Evolutionary conservation across 352 stramenopile genomes (phyloP), one percentile per base, ranked within the genome.

Genomic region (Globisporangium radiosum): DNA sequence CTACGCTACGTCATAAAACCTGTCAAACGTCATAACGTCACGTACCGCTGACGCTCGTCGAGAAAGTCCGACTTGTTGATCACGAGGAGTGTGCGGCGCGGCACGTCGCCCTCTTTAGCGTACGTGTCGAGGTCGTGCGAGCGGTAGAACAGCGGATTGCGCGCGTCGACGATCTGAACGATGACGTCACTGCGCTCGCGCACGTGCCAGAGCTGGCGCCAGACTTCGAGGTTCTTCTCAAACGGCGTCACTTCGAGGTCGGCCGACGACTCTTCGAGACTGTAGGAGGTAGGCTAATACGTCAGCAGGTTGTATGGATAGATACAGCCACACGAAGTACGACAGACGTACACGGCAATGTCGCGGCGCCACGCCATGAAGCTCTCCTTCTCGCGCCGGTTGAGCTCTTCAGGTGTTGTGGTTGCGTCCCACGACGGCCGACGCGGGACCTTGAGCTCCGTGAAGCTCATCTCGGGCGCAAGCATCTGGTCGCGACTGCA

Each of bases 11-110:
- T 2, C 25, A 25, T 25, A 25, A 0, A 25, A 25, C 25, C 25
- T 2, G 25, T 2, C 25, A 25, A 25, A 25, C 25, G 25, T 2
- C 25, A 25, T 25, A 25, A 25, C 25, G 25, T 25, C 25, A 25
- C 25, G 47, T 63, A 94, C 76, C 97, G 78, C 75, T 99, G 95
- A 36, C 71, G 63, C 43, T 90, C 78, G 13, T 94, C 89, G 11
- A 99, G 78, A 64, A 98, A 99, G 71, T 99, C 98, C 42, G 96
- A 96, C 80, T 99, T 99, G 81, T 99, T 99, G 10, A 99, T 82
- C 25, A 99, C 67, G 17, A 99, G 69, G 33, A 99, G 67, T 52
- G 95, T 97, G 5, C 88, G 86, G 63, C 97, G 98, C 25, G 64
- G 62, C 5, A 72, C 81, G 36, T 91, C 76, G 14, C 98, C 75